Evolutionary conservation across 192 early-diverging fungal genomes (phyloP), one percentile per base, ranked within the genome.

Genomic region (Coemansia sp.): DNA sequence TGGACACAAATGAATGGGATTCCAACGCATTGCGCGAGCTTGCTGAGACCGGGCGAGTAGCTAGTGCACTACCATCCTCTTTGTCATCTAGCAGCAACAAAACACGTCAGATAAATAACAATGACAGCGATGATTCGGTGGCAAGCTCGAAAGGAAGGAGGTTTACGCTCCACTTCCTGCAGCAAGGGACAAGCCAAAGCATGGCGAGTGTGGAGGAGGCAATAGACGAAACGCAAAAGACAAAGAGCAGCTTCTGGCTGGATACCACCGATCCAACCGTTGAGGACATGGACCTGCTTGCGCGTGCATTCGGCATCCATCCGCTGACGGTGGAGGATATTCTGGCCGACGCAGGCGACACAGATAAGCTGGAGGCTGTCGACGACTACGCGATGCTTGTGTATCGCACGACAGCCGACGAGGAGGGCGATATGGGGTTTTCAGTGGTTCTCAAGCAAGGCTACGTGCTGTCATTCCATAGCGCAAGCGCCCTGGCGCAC

Each of bases 281-380:
- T n/a, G 72, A 76, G 29, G 89, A 92, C 66, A 86, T 89, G 64
- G 58, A 75, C n/a, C 64, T 63, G 34, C 59, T 90, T 26, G 85
- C 37, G 9, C 65, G 86, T 75, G 74, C 86, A 15, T 92, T 95
- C 55, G 84, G 81, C 21, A 88, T 97, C 20, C 95, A 97, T 70
- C 93, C 94, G 26, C 72, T 97, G 33, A 95, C 95, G 1, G 85
- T 87, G 15, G 94, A 98, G 71, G 96, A 98, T 64, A 95, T 98
- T 67, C 69, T 68, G 57, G 89, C 88, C 18, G 84, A 92, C 58
- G 88, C 52, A 9, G 35, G 29, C 21, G 45, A 42, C 63, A 26
- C 23, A 13, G 61, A 70, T 49, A 74, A 74, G 37, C 42, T 58
- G 48, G 68, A 79, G 30, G 15, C 53, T 0, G 21, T 63, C 10